Evolutionary conservation across 768 basidiomycete species (phyloP).

Genomic region (Agrocybe chaxingu): DNA sequence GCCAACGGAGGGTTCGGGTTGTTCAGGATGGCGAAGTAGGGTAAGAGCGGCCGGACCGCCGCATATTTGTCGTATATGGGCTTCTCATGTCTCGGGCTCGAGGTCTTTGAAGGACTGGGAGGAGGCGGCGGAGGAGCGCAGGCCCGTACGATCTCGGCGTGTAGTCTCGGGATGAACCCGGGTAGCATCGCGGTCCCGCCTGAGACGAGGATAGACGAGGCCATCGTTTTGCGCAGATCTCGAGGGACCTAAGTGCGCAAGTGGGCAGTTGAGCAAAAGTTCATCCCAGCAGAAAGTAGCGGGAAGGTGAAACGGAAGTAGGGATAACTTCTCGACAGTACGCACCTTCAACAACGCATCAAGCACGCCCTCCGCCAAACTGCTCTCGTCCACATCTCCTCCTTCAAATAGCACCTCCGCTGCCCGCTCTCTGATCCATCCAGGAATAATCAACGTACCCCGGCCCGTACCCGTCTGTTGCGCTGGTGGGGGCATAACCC

Average conservation of each 20-base stretch:
- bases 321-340: too few relatives aligned
- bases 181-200: conserved; percentile 93
- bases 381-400: conserved; percentile 85
- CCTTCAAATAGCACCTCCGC: conserved; percentile 90
- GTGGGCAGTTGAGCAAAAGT: neutral
- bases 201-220: conserved; percentile 78
- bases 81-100: conserved; percentile 32
- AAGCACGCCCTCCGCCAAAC: conserved; percentile 78
- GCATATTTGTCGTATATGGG: conserved; percentile 74
- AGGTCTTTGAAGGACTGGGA: conserved; percentile 31
- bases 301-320: neutral
- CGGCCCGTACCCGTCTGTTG: conserved; percentile 71
- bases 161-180: conserved; percentile 89
- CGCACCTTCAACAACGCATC: conserved; percentile 76
- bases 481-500: conserved; percentile 60
- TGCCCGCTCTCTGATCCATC: conserved; percentile 92
- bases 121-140: conserved; percentile 20
- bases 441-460: conserved; percentile 83
- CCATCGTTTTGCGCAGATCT: conserved; percentile 83
- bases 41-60: conserved; percentile 63
- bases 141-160: conserved; percentile 63
- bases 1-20: conserved; percentile 65
- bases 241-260: conserved; percentile 63
- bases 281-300: neutral
- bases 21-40: conserved; percentile 81